phyloP scores from a whole-genome alignment of 768 basidiomycete genomes.

The Crassisporium funariophilum region DNA sequence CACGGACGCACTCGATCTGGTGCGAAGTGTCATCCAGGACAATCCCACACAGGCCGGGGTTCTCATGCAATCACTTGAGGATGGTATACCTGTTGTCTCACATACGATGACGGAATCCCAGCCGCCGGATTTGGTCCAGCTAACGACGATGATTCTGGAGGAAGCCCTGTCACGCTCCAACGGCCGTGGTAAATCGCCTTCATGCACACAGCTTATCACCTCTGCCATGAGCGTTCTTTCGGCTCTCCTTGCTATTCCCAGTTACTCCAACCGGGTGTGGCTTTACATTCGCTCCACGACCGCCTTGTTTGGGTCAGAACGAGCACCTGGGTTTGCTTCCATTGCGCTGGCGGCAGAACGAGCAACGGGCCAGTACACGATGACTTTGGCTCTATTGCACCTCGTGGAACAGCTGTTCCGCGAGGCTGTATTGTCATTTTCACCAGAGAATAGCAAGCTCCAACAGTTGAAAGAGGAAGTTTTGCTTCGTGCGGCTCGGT shows the following conservation, averaged over 20 bases:
- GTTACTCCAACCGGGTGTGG: constrained; percentile 85
- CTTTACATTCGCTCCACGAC: constrained; percentile 80
- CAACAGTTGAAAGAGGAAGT: constrained; percentile 84
- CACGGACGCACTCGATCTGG: constrained; percentile 75
- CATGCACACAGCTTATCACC: constrained; percentile 66
- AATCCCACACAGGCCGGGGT: constrained; percentile 64
- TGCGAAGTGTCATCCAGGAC: constrained; percentile 74
- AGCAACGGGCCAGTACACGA: constrained; percentile 73
- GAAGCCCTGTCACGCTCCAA: constrained; percentile 66
- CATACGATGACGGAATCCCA: constrained; percentile 54
- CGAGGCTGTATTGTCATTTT: constrained; percentile 65
- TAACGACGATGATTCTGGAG: constrained; percentile 81
- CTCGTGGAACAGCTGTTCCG: constrained; percentile 76
- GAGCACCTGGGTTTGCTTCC: constrained; percentile 56
- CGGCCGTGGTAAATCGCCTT: constrained; percentile 37
- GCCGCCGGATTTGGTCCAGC: constrained; percentile 74
- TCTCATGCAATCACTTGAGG: constrained; percentile 70
- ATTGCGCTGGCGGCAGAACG: constrained; percentile 72
- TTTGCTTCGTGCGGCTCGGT: constrained; percentile 71
- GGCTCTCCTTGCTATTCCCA: constrained; percentile 71
- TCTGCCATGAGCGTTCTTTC: constrained; percentile 83
- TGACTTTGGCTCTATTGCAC: constrained; percentile 77
- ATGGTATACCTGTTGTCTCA: constrained; percentile 51
- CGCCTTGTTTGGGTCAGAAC: constrained; percentile 72
- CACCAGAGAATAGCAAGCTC: constrained; percentile 59